Evolutionary conservation across 331 rosid species (phyloP).

Genomic region (Prunus yedoensis): DNA sequence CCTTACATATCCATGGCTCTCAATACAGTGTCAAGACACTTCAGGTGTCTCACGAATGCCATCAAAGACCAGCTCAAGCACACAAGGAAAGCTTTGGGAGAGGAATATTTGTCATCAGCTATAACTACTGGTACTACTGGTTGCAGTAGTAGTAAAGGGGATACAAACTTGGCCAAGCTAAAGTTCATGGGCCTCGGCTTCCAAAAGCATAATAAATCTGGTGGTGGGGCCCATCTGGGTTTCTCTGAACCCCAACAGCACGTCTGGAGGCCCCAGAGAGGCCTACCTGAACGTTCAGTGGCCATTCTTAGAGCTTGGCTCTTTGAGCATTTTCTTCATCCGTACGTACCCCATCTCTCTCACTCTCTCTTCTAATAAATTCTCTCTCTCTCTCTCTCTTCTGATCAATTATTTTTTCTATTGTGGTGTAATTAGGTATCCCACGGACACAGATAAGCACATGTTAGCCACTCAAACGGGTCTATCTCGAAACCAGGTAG

Average conservation of each 20-base stretch:
- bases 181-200: slow-evolving; percentile 60
- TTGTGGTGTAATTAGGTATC: slow-evolving; percentile 59
- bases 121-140: slow-evolving; percentile 11
- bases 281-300: slow-evolving; percentile 85
- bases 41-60: slow-evolving; percentile 52
- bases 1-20: slow-evolving; percentile 74
- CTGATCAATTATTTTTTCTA: background rate
- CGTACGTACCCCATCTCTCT: slow-evolving; percentile 49
- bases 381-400: background rate
- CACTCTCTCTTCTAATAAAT: background rate
- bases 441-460: slow-evolving; percentile 95
- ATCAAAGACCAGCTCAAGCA: slow-evolving; percentile 66
- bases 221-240: slow-evolving; percentile 32
- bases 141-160: slow-evolving; percentile 34
- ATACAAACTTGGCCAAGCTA: slow-evolving; percentile 35
- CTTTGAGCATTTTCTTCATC: slow-evolving; percentile 98
- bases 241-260: slow-evolving; percentile 66
- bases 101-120: slow-evolving; percentile 45
- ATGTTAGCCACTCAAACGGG: slow-evolving; percentile 94
- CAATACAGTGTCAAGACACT: slow-evolving; percentile 61
- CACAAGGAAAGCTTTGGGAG: slow-evolving; percentile 47
- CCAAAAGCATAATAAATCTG: slow-evolving; percentile 48
- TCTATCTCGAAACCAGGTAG: slow-evolving; percentile 95
- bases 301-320: slow-evolving; percentile 91
- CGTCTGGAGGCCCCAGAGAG: slow-evolving; percentile 93